Base-by-base conservation (phyloP, 192 early-diverging fungal genomes). In the Mortierella claussenii region DNA sequence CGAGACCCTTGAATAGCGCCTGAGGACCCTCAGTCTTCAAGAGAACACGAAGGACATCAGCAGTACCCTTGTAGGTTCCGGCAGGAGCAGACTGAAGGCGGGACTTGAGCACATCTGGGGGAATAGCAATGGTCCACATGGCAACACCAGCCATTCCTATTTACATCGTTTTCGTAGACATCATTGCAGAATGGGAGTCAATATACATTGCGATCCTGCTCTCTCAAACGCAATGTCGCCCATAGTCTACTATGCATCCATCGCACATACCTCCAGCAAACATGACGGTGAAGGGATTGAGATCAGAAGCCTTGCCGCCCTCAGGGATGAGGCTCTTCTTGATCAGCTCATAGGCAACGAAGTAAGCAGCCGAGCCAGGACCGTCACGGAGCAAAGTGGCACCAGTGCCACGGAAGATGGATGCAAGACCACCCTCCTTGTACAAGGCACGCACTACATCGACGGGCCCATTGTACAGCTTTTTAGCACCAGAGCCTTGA, bases 91-190 rank as follows among this genome's bases (percentile, higher is more conserved):
- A 81, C 79, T 96, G 95, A 43, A 94, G 86, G 27, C 92, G 88
- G n/a, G 93, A 95, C 80, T 96, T 96, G 81, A 96, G 84, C 13
- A 93, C 92, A 85, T 96, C 95, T 53, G 93, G 92, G 9, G 94
- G 94, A 79, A 94, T 96, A 33, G 93, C 93, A 82, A 96, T 93
- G 50, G 89, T 86, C 97, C 97, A 99, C 95, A 96, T 99, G 65
- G 94, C 93, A 75, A 99, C 94, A 81, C 96, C 96, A 61, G 97
- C 96, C 85, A 97, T 94, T 78, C 88, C 88, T 90, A 43, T 37
- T 36, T n/a, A n/a, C n/a, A n/a, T n/a, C n/a, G n/a, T n/a, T n/a
- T n/a, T n/a, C n/a, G n/a, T n/a, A n/a, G n/a, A n/a, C n/a, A n/a
- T n/a, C n/a, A n/a, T n/a, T n/a, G n/a, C n/a, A n/a, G n/a, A n/a